A percentile compares a stretch with the other conserved stretches of the same genome.
phyloP scores from a whole-genome alignment of 2,329 filamentous ascomycete genomes.

The Scedosporium boydii region DNA sequence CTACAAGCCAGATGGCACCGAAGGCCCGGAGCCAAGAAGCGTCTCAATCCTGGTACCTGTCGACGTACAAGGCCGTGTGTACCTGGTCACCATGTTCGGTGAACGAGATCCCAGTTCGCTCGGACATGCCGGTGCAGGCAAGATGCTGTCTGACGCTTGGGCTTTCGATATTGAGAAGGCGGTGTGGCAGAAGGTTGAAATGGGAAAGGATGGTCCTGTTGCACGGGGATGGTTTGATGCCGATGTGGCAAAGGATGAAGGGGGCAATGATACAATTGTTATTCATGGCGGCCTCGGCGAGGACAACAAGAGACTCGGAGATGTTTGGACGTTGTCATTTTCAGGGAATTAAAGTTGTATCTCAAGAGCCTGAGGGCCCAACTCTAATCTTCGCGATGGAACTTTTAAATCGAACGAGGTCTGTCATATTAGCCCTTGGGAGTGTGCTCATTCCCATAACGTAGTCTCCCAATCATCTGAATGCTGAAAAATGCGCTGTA shows the following conservation, averaged over 20 bases:
- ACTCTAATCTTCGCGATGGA: too few species aligned
- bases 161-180: constrained; percentile 23
- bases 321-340: constrained; percentile 25
- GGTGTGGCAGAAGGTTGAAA: constrained; percentile 18
- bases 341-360: neutral
- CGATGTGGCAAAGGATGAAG: constrained; percentile 14
- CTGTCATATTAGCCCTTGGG: too few species aligned
- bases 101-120: constrained; percentile 26
- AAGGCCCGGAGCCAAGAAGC: constrained; percentile 22
- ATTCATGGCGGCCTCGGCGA: constrained; percentile 29
- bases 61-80: constrained; percentile 11
- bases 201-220: constrained; percentile 14
- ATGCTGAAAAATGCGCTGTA: too few species aligned
- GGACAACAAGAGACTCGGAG: constrained; percentile 25
- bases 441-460: too few species aligned
- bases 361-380: too few species aligned
- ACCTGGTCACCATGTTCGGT: constrained; percentile 28
- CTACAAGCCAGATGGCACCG: constrained; percentile 16
- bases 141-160: constrained; percentile 31
- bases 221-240: constrained; percentile 31
- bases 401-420: too few species aligned
- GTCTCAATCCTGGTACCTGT: constrained; percentile 19
- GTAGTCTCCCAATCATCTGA: too few species aligned
- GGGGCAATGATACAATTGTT: constrained; percentile 15
- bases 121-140: constrained; percentile 29